Evolutionary conservation across 148 eudicot species (phyloP).

Genomic region (Beta vulgaris): DNA sequence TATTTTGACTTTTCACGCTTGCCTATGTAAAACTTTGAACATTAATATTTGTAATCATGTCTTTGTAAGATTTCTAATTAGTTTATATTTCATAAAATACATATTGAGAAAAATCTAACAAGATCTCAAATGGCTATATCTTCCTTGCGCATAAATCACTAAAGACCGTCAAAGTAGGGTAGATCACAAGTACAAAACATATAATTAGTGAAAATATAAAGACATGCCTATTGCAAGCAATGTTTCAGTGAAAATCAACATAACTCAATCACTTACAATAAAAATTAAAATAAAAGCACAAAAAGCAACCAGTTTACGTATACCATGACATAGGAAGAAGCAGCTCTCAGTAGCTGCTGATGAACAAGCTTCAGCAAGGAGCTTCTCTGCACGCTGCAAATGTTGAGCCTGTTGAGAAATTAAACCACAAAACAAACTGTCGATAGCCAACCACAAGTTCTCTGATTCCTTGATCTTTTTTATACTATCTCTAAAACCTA

Average conservation of each 20-base stretch:
- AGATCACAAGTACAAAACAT: not conserved
- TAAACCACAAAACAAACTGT: conserved; percentile 65
- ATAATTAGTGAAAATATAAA: not conserved
- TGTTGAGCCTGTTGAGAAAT: conserved; percentile 46
- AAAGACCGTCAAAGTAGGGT: too few relatives aligned
- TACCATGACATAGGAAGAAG: conserved; percentile 82
- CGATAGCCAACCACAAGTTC: conserved; percentile 70
- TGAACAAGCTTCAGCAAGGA: conserved; percentile 70
- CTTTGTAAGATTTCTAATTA: too few relatives aligned
- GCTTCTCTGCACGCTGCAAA: conserved; percentile 61
- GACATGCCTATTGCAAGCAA: not conserved
- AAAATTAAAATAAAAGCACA: not conserved
- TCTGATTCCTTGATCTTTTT: conserved; percentile 44
- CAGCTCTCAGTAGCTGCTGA: conserved; percentile 59
- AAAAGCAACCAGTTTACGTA: conserved; percentile 1
- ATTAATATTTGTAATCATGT: too few relatives aligned
- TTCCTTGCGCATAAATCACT: too few relatives aligned
- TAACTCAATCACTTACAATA: not conserved
- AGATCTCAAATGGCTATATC: too few relatives aligned
- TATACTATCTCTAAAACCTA: conserved; percentile 54
- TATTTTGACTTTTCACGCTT: too few relatives aligned
- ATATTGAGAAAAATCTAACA: too few relatives aligned
- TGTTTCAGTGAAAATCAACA: not conserved
- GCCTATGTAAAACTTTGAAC: too few relatives aligned
- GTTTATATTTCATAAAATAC: too few relatives aligned